These are phyloP conservation scores for Candida rishiriensis DNA, from an alignment of 805 yeast species.

Conservation along the genomic window DNA sequence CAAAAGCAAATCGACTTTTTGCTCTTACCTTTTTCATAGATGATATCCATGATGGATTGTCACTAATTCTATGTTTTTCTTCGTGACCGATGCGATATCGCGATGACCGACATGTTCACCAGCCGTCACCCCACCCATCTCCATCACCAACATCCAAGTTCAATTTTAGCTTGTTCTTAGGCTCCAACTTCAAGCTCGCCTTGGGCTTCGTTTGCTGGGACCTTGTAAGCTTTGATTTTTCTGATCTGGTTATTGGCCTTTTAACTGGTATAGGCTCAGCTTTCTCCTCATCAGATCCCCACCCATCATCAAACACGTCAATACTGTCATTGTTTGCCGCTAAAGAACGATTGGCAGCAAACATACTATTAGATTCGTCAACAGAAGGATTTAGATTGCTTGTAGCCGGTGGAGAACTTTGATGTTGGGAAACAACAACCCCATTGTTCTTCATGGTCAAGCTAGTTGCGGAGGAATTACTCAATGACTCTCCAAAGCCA, in stretches of 20 bases:
- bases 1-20: too few relatives aligned
- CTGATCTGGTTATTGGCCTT: conserved; percentile 1
- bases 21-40: too few relatives aligned
- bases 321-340: conserved; percentile 15
- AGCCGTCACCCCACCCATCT: conserved; percentile 44
- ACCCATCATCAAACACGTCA: conserved; percentile 25
- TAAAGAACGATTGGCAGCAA: not conserved
- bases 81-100: too few relatives aligned
- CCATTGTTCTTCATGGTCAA: conserved; percentile 16
- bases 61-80: too few relatives aligned
- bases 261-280: not conserved
- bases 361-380: not conserved
- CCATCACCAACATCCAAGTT: conserved; percentile 30
- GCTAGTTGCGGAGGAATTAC: conserved; percentile 14
- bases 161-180: conserved; percentile 30
- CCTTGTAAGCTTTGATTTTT: not conserved
- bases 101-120: conserved; percentile 22
- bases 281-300: conserved; percentile 26
- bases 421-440: not conserved
- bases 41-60: too few relatives aligned
- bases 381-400: not conserved
- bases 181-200: conserved; percentile 19
- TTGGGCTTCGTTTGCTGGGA: conserved; percentile 4
- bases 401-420: not conserved
- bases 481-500: conserved; percentile 13